phyloP scores from a whole-genome alignment of 2,329 filamentous ascomycete genomes.

The Pseudogymnoascus sp. region DNA sequence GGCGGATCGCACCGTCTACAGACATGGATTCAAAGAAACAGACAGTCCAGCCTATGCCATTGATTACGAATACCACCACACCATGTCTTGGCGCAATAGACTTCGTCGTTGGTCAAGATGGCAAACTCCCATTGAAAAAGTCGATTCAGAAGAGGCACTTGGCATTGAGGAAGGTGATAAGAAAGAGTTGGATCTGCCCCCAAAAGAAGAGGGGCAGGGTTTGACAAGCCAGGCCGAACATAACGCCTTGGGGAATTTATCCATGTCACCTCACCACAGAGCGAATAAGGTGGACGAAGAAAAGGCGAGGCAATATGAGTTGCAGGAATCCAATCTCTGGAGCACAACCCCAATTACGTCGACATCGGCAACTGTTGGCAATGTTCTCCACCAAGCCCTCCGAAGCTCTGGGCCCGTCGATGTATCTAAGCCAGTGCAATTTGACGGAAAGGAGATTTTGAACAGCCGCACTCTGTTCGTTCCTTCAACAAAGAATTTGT shows the following conservation, averaged over 20 bases:
- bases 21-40: constrained; percentile 17
- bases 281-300: background rate
- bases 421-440: background rate
- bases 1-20: constrained; percentile 15
- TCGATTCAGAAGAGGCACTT: background rate
- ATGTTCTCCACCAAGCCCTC: background rate
- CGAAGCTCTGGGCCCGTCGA: background rate
- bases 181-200: background rate
- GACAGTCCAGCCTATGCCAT: constrained; percentile 13
- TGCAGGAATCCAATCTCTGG: background rate
- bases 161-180: background rate
- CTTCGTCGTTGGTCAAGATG: constrained; percentile 26
- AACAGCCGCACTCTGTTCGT: background rate
- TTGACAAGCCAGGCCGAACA: background rate
- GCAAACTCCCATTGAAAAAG: constrained; percentile 20
- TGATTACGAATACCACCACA: constrained; percentile 15
- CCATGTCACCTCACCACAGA: background rate
- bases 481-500: constrained; percentile 7
- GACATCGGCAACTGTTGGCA: background rate
- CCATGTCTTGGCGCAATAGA: constrained; percentile 25
- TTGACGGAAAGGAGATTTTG: background rate
- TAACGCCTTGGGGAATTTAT: background rate
- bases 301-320: background rate
- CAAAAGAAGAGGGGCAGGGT: background rate
- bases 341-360: background rate